Evolutionary conservation across 2,329 filamentous ascomycete genomes (phyloP).

Genomic region (Metarhizium anisopliae): DNA sequence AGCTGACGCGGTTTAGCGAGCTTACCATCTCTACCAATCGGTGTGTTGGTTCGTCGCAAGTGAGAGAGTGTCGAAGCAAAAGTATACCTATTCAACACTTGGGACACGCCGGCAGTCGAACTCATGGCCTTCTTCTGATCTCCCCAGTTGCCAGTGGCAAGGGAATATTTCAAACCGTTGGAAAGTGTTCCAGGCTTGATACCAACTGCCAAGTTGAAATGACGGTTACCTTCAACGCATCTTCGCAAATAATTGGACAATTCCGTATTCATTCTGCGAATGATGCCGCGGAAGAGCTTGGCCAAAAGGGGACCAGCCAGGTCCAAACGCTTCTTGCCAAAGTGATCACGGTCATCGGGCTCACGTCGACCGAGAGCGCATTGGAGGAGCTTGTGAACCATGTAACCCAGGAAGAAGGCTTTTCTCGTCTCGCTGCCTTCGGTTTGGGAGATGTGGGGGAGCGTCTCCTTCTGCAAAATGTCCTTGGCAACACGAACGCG

Average conservation of each 20-base stretch:
- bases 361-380: constrained; percentile 88
- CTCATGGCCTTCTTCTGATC: constrained; percentile 97
- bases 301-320: constrained; percentile 88
- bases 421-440: constrained; percentile 94
- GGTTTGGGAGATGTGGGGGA: constrained; percentile 92
- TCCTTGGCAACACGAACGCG: constrained; percentile 89
- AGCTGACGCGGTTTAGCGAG: constrained; percentile 95
- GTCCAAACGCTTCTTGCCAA: constrained; percentile 96
- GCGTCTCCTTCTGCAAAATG: constrained; percentile 91
- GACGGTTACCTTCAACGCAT: constrained; percentile 79
- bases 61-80: constrained; percentile 95
- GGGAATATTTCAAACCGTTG: constrained; percentile 89
- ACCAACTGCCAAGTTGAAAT: constrained; percentile 85
- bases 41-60: constrained; percentile 93
- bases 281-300: constrained; percentile 90
- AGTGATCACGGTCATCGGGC: constrained; percentile 95
- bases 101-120: constrained; percentile 92
- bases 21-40: constrained; percentile 95
- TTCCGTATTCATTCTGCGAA: constrained; percentile 84
- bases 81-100: constrained; percentile 96
- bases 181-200: constrained; percentile 88
- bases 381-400: constrained; percentile 93
- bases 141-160: constrained; percentile 98
- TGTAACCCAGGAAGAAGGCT: constrained; percentile 97
- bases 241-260: constrained; percentile 85